Evolutionary conservation across 1,284 basidiomycete species (phyloP), one percentile per base, ranked within the genome.

Genomic region (Irpex sp.): DNA sequence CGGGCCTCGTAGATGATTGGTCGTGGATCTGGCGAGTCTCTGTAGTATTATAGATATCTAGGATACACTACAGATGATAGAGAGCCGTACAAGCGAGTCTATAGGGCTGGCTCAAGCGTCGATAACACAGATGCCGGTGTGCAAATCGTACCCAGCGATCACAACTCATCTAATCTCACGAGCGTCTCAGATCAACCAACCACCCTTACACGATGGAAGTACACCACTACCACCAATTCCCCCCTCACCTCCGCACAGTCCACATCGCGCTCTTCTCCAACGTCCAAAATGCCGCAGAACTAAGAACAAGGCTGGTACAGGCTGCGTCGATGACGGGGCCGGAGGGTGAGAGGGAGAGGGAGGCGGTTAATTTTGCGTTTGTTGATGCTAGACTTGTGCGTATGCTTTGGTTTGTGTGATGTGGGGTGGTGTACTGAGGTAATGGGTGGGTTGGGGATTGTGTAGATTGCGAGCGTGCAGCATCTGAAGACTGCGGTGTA

Each of bases 281-380:
- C 57, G 86, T 97, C 43, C 73, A 73, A 21, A 93, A 95, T 70
- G 82, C 89, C 0, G 76, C 80, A 0, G 76, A 77, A 0, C 78
- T 97, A 17, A 80, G 88, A 33, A 74, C 79, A 49, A 81, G 90
- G 2, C 88, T 97, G 55, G 80, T 95, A 61, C 78, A 79, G 9
- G 93, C 93, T 0, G 81, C 90, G 3, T 82, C 80, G 1, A 75
- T 84, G 59, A 71, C 79, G 9, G 88, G 89, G 0, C 72, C 74
- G 1, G 82, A 84, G 33, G 93, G 31, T 6, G 31, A 33, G 31
- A 33, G 31, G 31, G 31, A 33, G 31, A 33, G 92, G 57, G 84
- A 85, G 26, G 82, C 83, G 13, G 81, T 97, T 66, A 93, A 95
- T 72, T 97, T 92, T 77, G 92, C 92, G 0, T 97, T 97, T 75